Evolutionary conservation across 192 early-diverging fungal species (phyloP), one percentile per base, ranked within the genome.

Genomic region (Gamsiella multidivaricata): DNA sequence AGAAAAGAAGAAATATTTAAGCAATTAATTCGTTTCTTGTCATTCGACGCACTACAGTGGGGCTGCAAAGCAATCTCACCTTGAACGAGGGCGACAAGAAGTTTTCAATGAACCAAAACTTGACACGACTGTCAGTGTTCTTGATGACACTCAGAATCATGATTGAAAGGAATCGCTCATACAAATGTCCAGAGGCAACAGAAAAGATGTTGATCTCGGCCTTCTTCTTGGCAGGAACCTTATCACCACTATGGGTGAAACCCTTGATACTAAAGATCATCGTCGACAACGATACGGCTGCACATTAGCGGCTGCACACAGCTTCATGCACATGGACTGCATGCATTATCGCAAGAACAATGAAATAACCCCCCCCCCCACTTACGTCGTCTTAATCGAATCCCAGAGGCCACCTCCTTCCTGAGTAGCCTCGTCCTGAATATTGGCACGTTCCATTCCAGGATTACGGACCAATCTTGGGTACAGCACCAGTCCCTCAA

Each of bases 91-190:
- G 96, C 22, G 95, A 97, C 68, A 98, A 82, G 71, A 99, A 99
- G 83, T 98, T 96, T 71, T 95, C 94, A 71, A 99, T 97, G 69
- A 99, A 89, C 96, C 96, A 99, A 74, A 99, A 99, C 81, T 98
- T 99, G 46, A 98, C 96, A 2, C 88, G 88, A 61, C 90, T 95
- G 28, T 95, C 64, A 3, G 98, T 97, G 61, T 93, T 91, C 64
- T 91, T 85, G 70, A 95, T 84, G 14, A 99, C 98, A 74, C 91
- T 92, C 26, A 94, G 80, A 56, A 97, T 98, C 98, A 99, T 99
- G 60, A 99, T 98, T 26, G 91, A 90, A 79, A 99, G 84, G 70
- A 99, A 96, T 7, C 98, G 92, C 80, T 99, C 98, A 72, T 99
- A 99, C 64, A 99, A 80, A 42, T 99, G 96, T 5, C 98, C 98